Conservation (phyloP, 352 stramenopile species). For the Aphanomyces cochlioides region DNA sequence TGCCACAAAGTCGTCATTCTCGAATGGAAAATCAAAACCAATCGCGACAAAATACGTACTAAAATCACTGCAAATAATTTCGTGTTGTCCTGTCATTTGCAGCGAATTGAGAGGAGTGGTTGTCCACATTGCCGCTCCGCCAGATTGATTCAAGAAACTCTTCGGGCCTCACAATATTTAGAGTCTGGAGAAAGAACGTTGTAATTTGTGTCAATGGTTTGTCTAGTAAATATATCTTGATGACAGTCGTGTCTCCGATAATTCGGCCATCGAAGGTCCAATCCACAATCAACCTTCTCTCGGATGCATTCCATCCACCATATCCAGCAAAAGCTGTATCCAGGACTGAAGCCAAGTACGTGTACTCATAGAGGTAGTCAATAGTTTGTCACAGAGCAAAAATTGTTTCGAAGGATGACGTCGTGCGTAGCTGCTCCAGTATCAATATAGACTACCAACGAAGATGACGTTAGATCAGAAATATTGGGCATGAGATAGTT, state of each 20-base stretch:
- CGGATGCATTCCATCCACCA: no score
- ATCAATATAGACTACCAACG: no score
- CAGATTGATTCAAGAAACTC: no score
- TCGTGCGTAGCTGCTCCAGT: no score
- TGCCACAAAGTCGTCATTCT: background rate
- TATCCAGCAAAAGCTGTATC: no score
- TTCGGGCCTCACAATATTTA: background rate
- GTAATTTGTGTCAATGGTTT: background rate
- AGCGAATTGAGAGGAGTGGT: background rate
- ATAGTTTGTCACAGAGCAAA: no score
- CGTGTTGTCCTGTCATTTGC: background rate
- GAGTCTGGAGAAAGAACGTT: background rate
- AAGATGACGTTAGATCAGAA: no score
- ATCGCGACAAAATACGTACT: background rate
- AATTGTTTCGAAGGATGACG: no score
- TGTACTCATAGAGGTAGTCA: no score
- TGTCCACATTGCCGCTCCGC: background rate
- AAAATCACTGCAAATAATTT: background rate
- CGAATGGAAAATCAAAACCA: conserved; percentile 6
- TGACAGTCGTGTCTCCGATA: background rate
- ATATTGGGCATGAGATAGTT: no score
- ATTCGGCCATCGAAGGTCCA: background rate
- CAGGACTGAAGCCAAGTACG: no score
- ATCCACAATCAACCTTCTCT: background rate
- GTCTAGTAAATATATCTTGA: background rate